Conservation (phyloP, 352 stramenopile species). For the Phytopythium montanum region DNA sequence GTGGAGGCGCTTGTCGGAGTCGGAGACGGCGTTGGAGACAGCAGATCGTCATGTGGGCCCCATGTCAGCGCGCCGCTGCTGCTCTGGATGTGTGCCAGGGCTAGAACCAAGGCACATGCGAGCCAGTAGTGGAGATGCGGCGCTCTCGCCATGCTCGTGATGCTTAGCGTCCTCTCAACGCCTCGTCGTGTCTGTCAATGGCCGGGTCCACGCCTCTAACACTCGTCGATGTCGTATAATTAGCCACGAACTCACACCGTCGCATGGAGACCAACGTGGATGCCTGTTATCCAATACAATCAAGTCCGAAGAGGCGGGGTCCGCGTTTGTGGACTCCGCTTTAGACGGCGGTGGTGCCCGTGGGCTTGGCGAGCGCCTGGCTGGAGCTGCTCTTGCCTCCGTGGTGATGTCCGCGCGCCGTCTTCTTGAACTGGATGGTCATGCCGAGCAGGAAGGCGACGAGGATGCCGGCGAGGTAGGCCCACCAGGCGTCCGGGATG, state of each 20-base stretch:
- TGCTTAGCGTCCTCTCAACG: background rate
- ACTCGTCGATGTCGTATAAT: background rate
- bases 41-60: background rate
- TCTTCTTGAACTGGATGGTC: constrained; percentile 62
- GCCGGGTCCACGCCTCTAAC: background rate
- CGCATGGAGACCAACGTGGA: background rate
- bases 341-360: constrained; percentile 24
- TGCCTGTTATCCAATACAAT: constrained; percentile 1
- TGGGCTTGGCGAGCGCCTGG: constrained; percentile 23
- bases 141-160: background rate
- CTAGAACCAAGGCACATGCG: background rate
- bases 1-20: background rate
- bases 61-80: background rate
- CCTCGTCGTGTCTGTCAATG: background rate
- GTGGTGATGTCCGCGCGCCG: constrained; percentile 46
- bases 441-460: constrained; percentile 58
- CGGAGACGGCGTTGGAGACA: background rate
- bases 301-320: background rate
- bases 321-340: background rate
- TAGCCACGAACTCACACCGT: background rate
- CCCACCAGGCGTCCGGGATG: constrained; percentile 71
- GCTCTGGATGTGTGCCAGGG: background rate
- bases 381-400: constrained; percentile 22
- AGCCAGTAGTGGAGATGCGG: background rate
- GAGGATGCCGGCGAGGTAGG: constrained; percentile 55